phyloP scores from a whole-genome alignment of 2,329 filamentous ascomycete genomes.

The Gaeumannomyces sp. region DNA sequence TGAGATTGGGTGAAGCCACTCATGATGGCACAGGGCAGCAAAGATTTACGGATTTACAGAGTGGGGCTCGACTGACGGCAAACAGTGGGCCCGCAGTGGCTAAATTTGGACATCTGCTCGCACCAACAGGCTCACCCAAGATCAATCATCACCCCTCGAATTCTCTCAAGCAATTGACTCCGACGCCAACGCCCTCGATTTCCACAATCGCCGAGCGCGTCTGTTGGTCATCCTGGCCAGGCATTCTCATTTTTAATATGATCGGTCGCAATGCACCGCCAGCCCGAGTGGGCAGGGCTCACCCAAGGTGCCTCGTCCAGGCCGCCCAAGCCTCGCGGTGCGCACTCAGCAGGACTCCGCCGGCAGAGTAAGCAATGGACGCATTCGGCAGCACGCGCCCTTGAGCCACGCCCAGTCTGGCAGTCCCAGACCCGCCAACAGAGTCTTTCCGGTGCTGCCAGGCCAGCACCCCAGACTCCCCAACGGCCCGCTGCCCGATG shows the following conservation, averaged over 20 bases:
- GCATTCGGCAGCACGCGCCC: too few relatives aligned
- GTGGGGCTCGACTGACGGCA: background rate
- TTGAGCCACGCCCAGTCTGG: background rate
- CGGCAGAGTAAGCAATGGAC: background rate
- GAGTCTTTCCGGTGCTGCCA: too few relatives aligned
- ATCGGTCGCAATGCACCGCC: background rate
- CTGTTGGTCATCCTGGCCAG: too few relatives aligned
- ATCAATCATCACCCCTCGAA: background rate
- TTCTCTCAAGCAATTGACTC: background rate
- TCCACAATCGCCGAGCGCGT: too few relatives aligned
- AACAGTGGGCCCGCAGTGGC: background rate
- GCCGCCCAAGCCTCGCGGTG: background rate
- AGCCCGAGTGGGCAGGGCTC: background rate
- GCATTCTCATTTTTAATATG: too few relatives aligned
- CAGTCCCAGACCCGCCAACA: background rate
- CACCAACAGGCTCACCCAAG: too few relatives aligned
- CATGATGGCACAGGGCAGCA: too few relatives aligned
- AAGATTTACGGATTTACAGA: too few relatives aligned
- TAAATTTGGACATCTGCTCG: background rate
- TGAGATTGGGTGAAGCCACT: too few relatives aligned
- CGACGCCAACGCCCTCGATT: background rate
- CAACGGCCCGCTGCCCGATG: background rate
- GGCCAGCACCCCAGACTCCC: background rate
- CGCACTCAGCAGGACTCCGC: background rate
- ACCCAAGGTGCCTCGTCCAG: background rate